Evolutionary conservation across 345 rosid species (phyloP), one percentile per base, ranked within the genome.

Genomic region (Heritiera littoralis): DNA sequence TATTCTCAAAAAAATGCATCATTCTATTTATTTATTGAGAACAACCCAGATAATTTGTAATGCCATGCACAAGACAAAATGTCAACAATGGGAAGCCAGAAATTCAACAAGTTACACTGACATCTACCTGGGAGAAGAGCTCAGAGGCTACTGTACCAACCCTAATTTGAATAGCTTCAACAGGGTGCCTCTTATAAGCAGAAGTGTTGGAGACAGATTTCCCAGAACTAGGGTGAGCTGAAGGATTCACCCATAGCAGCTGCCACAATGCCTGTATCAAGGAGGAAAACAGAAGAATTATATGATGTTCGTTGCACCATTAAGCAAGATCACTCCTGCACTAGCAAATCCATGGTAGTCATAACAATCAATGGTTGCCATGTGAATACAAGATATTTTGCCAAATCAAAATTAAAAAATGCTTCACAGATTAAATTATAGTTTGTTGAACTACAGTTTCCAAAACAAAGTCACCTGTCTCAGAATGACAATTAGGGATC

Each of bases 231-330:
- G 86, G 75, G 75, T 90, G 88, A 13, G 85, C 74, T 66, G 77
- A 79, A 68, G 99, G 94, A 85, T 85, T 90, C 84, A 89, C 85
- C 99, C 98, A 96, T 45, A 92, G 86, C 80, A 92, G 92, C 81
- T 94, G 95, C 99, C 99, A 96, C 77, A 96, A 88, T 43, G 97
- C 97, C 99, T 96, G 89, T 76, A 82, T 15, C 15, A 18, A 67
- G 54, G 52, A 20, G 2, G 45, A 46, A 65, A 65, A 20, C 28
- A 15, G 20, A 81, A 14, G 38, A 38, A 74, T 58, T 17, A 70
- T 13, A 78, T 67, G 32, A 56, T 58, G 32, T 59, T 10, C 14
- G 46, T 28, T 7, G 45, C 15, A 76, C 9, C 17, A 48, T n/a
- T 9, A 20, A 66, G 46, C 49, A 40, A 40, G 70, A 48, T 66